Percentiles rank a stretch among this genome's conserved stretches.
Evolutionary conservation across 192 early-diverging fungal species (phyloP).

Genomic region (Chytriomyces sp.): DNA sequence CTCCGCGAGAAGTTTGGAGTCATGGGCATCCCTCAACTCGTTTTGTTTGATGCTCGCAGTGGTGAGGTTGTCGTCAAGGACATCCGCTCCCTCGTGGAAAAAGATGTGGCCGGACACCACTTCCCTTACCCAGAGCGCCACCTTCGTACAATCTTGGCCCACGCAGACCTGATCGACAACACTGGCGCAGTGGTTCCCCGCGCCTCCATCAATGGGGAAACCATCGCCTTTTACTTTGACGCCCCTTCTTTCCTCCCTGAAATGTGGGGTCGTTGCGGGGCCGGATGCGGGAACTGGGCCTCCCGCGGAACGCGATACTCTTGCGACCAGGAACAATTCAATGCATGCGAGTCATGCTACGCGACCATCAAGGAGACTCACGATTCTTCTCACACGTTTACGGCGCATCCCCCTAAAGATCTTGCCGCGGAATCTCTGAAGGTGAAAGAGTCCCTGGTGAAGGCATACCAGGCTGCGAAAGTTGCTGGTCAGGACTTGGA

Average conservation of each 20-base stretch:
- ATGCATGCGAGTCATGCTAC: constrained; percentile 5
- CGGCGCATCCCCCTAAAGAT: neutral
- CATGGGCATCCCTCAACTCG: neutral
- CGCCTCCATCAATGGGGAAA: neutral
- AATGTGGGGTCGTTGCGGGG: constrained; percentile 4
- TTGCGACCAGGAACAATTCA: neutral
- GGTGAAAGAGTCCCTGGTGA: neutral
- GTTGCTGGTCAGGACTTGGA: constrained; percentile 7
- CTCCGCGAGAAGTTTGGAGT: neutral
- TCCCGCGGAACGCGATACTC: neutral
- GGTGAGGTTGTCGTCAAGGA: neutral
- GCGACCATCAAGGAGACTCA: neutral
- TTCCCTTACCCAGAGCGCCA: constrained; percentile 8
- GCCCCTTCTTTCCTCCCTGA: neutral
- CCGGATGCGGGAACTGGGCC: neutral
- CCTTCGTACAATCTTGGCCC: neutral
- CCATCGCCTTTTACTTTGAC: constrained; percentile 18
- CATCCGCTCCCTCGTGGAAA: neutral
- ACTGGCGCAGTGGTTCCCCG: neutral
- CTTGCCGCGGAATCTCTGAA: neutral
- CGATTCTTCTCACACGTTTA: constrained; percentile 9
- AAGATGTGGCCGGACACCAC: neutral
- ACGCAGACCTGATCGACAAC: neutral
- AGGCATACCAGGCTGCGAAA: constrained; percentile 4
- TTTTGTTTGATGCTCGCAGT: neutral